Evolutionary conservation across 2,329 filamentous ascomycete species (phyloP).

Genomic region (Ophioceras dolichostomum): DNA sequence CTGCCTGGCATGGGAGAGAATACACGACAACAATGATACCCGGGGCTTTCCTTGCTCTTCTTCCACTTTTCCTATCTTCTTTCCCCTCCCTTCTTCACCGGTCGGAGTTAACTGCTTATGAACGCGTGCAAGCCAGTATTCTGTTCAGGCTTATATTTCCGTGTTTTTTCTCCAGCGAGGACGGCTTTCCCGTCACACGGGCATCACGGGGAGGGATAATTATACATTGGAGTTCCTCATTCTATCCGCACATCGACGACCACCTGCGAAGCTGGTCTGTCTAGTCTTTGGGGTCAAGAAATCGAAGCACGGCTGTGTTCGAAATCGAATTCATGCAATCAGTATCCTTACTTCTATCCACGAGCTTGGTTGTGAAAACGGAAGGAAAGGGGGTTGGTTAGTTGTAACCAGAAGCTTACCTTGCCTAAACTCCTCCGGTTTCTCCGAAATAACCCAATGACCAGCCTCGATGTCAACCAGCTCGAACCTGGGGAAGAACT

Average conservation of each 20-base stretch:
- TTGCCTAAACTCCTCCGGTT: conserved; percentile 64
- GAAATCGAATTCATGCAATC: no score
- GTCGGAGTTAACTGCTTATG: no score
- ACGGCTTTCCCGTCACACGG: no score
- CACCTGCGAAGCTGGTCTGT: no score
- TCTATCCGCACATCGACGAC: no score
- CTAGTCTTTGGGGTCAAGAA: conserved; percentile 20
- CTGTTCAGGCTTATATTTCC: no score
- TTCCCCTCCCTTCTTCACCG: not conserved
- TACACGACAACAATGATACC: conserved; percentile 3
- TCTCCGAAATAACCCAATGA: conserved; percentile 86
- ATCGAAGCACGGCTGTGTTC: conserved; percentile 18
- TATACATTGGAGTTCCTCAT: not conserved
- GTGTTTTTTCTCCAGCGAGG: no score
- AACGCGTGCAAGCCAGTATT: no score
- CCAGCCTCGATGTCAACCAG: conserved; percentile 65
- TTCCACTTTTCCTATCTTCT: not conserved
- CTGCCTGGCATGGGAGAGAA: not conserved
- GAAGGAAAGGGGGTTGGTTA: no score
- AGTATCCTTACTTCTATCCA: no score
- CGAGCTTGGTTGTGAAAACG: no score
- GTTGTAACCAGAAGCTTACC: conserved; percentile 40
- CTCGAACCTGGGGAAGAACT: conserved; percentile 70
- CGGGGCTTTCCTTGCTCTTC: not conserved
- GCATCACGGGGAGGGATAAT: no score